Evolutionary conservation across 176 grass and related monocot species (phyloP), one percentile per base, ranked within the genome.

Genomic region (Oryza longistaminata): DNA sequence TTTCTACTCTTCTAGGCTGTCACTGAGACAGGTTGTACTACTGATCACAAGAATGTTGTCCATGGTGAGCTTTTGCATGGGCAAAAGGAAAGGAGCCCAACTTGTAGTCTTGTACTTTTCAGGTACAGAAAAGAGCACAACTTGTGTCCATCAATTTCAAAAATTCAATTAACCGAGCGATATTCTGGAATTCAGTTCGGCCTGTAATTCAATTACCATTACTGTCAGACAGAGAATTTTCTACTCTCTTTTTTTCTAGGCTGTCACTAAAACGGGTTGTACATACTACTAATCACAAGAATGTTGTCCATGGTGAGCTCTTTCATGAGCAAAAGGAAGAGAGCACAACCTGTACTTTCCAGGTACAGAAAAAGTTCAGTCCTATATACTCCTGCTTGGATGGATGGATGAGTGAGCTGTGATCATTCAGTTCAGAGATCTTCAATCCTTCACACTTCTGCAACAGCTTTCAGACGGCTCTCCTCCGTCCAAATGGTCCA

Each of bases 401-500:
- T 49, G 46, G 17, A 21, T 58, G 52, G 5, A 6, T 58, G 52
- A 58, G 16, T 19, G 52, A 58, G 17, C 29, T 26, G 42, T 44
- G 45, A 9, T 3, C 72, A 9, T 24, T n/a, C 42, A 64, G 16
- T 76, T 21, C 44, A 46, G 1, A 66, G 16, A 84, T 34, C 13
- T 16, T 31, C 19, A 2, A 43, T 74, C 3, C 46, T 80, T 17
- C 82, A 69, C 64, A 71, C 29, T 6, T 16, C 46, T 49, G 12
- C 14, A 3, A 33, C 83, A 77, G 83, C 53, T 13, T 42, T 24
- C 52, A 49, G 24, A 40, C 22, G 17, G 26, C 72, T 66, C 73
- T 82, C 83, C 78, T 80, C 73, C 88, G 66, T 86, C 78, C 82
- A 85, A 58, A 58, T 58, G 53, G 17, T 55, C 50, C 50, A 55